phyloP scores from a whole-genome alignment of 495 filamentous ascomycete species.

The Cenococcum geophilum region DNA sequence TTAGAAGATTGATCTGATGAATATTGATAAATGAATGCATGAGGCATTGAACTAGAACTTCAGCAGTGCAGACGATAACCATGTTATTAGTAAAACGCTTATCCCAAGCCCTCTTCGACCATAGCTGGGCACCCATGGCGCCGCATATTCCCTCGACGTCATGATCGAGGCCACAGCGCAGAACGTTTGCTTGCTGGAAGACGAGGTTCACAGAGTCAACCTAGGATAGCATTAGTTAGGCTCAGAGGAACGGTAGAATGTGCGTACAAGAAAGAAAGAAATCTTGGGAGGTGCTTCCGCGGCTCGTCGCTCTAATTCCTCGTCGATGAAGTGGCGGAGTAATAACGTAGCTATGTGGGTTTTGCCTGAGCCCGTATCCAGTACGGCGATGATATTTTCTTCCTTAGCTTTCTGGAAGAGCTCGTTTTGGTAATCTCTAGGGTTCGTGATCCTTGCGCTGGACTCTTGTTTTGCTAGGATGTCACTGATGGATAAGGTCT shows the following conservation, averaged over 20 bases:
- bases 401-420: conserved; percentile 83
- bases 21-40: conserved; percentile 76
- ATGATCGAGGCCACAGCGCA: conserved; percentile 78
- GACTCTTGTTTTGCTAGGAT: conserved; percentile 39
- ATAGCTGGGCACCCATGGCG: conserved; percentile 60
- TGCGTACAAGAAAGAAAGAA: conserved; percentile 72
- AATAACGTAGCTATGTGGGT: conserved; percentile 90
- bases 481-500: conserved; percentile 40
- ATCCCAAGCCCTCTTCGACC: conserved; percentile 63
- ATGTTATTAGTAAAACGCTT: conserved; percentile 62
- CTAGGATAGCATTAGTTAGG: conserved; percentile 37
- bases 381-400: conserved; percentile 86
- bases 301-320: conserved; percentile 67
- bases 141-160: conserved; percentile 75
- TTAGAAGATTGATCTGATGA: conserved; percentile 76
- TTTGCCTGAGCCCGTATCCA: conserved; percentile 98
- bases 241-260: background rate
- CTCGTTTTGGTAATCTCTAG: conserved; percentile 88
- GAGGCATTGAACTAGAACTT: conserved; percentile 74
- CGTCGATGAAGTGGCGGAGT: conserved; percentile 67
- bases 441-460: conserved; percentile 57
- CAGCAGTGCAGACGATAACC: conserved; percentile 91
- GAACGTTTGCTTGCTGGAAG: conserved; percentile 80
- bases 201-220: conserved; percentile 85
- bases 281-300: conserved; percentile 56